A percentile compares a stretch with the other conserved stretches of the same genome.
Evolutionary conservation across 2,329 filamentous ascomycete genomes (phyloP).

Genomic region (Sclerotinia borealis): DNA sequence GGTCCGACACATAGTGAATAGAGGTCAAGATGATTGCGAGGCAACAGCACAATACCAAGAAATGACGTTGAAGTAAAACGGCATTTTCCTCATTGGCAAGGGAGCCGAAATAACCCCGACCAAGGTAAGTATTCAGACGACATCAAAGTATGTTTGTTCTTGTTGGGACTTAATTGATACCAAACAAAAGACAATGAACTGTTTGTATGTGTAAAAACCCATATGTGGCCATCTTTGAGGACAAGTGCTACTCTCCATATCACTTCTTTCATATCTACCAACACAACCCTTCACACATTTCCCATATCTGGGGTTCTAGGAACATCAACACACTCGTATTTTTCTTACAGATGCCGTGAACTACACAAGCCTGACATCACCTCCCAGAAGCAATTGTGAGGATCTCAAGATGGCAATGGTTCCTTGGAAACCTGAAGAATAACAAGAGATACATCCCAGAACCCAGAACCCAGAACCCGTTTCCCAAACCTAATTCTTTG

Average conservation of each 20-base stretch:
- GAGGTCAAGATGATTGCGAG: not conserved
- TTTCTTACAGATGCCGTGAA: not conserved
- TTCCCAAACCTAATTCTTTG: not conserved
- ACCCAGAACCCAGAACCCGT: no score
- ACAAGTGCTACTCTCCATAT: not conserved
- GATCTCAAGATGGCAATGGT: not conserved
- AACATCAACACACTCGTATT: not conserved
- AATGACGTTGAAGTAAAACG: not conserved
- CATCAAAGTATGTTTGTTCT: no score
- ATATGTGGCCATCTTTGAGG: not conserved
- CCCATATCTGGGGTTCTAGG: not conserved
- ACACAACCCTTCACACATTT: not conserved
- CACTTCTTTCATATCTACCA: no score
- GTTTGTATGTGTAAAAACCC: no score
- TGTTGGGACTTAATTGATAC: not conserved
- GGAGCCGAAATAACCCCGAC: no score
- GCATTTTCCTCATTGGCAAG: not conserved
- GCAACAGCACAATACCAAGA: not conserved
- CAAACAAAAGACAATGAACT: not conserved
- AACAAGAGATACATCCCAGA: no score
- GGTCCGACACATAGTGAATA: not conserved
- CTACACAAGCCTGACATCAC: not conserved
- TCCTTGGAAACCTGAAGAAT: not conserved
- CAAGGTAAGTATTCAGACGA: not conserved
- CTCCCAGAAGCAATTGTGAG: not conserved